A percentile compares a stretch with the other conserved stretches of the same genome.
These are phyloP conservation scores for Starmera pachycereana DNA, from an alignment of 805 yeast genomes.

Conservation along the genomic window DNA sequence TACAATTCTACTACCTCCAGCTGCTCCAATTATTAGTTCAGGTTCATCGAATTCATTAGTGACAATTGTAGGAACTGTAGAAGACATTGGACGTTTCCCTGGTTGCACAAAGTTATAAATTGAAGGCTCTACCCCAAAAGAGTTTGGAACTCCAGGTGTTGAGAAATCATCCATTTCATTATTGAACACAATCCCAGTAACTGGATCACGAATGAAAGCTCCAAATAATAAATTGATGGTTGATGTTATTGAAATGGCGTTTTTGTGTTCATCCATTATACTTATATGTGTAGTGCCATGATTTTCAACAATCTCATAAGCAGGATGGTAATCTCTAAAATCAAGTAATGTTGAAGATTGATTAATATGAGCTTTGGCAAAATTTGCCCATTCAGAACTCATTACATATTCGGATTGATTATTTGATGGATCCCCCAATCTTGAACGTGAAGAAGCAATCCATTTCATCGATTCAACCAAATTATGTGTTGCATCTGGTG, in stretches of 20 bases:
- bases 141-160: constrained; percentile 54
- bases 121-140: constrained; percentile 77
- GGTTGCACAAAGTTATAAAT: constrained; percentile 70
- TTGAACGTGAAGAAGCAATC: constrained; percentile 81
- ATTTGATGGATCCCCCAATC: constrained; percentile 61
- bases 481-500: constrained; percentile 46
- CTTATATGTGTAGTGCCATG: constrained; percentile 89
- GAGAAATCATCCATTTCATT: constrained; percentile 95
- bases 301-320: constrained; percentile 66
- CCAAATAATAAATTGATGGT: constrained; percentile 84
- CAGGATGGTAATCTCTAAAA: constrained; percentile 73
- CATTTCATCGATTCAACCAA: constrained; percentile 86
- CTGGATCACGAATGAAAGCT: constrained; percentile 66
- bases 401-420: constrained; percentile 32
- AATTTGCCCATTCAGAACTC: constrained; percentile 43
- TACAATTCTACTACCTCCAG: constrained; percentile 86
- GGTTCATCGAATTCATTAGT: constrained; percentile 36
- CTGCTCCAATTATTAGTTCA: constrained; percentile 76
- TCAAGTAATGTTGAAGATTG: constrained; percentile 44
- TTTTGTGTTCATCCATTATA: constrained; percentile 60
- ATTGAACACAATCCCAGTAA: constrained; percentile 76
- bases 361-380: constrained; percentile 39
- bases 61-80: constrained; percentile 69
- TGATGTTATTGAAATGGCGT: constrained; percentile 82
- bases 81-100: constrained; percentile 72